Conservation (phyloP, 768 basidiomycete genomes). For the Lactarius vividus region DNA sequence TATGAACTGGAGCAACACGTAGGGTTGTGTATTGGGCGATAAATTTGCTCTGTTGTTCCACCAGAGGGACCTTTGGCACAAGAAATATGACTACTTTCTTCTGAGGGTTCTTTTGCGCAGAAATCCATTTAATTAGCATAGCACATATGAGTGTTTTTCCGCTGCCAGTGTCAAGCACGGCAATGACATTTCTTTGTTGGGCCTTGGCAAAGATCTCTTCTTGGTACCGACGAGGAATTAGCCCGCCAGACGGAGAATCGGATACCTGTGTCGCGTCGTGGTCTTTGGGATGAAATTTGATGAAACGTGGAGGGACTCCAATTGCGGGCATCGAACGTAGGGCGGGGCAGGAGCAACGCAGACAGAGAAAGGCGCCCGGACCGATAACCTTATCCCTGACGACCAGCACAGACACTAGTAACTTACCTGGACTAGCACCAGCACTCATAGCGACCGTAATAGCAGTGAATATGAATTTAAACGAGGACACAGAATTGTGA, state of each 20-base stretch:
- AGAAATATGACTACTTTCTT: slow-evolving; percentile 74
- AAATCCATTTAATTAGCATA: slow-evolving; percentile 73
- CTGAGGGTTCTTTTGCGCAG: slow-evolving; percentile 45
- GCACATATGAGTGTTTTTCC: slow-evolving; percentile 63
- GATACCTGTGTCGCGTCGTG: slow-evolving; percentile 10
- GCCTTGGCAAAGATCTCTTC: slow-evolving; percentile 56
- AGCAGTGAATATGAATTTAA: slow-evolving; percentile 66
- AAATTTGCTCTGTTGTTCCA: slow-evolving; percentile 76
- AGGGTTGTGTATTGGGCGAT: slow-evolving; percentile 62
- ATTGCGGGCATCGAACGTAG: not conserved
- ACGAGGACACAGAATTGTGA: slow-evolving; percentile 97
- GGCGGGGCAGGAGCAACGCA: not conserved
- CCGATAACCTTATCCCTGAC: not conserved
- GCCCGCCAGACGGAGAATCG: slow-evolving; percentile 4
- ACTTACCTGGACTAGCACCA: not conserved
- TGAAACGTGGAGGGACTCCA: not conserved
- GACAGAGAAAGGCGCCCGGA: not conserved
- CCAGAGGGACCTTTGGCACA: slow-evolving; percentile 82
- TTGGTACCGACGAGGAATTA: slow-evolving; percentile 48
- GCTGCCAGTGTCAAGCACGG: slow-evolving; percentile 56
- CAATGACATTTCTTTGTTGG: slow-evolving; percentile 51
- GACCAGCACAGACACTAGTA: not conserved
- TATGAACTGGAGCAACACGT: slow-evolving; percentile 66
- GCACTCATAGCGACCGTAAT: not conserved
- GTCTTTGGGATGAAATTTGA: not conserved